Percentiles rank a stretch among this genome's conserved stretches.
phyloP scores from a whole-genome alignment of 176 grass and related monocot genomes.

The Aegilops bicornis region DNA sequence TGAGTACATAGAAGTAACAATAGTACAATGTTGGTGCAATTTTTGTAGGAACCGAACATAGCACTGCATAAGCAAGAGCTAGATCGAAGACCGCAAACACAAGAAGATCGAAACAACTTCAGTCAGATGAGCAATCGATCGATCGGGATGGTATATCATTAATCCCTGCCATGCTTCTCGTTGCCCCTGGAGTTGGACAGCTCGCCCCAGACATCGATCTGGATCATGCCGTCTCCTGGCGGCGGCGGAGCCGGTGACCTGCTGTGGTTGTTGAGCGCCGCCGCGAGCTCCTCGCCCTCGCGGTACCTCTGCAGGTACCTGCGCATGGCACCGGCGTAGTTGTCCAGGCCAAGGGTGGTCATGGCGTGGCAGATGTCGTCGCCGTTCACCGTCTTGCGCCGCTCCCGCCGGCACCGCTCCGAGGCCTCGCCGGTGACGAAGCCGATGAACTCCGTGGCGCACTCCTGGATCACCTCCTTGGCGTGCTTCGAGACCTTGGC shows the following conservation, averaged over 20 bases:
- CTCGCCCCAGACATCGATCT: conserved; percentile 48
- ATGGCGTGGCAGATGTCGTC: conserved; percentile 77
- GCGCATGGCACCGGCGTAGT: conserved; percentile 69
- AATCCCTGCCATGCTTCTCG: conserved; percentile 14
- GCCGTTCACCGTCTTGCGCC: conserved; percentile 75
- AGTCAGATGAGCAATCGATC: not conserved
- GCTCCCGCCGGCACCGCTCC: conserved; percentile 59
- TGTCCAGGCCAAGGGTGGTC: conserved; percentile 65
- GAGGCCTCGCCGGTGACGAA: conserved; percentile 81
- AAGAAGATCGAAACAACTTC: not conserved
- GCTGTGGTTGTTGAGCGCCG: conserved; percentile 29
- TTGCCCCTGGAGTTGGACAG: conserved; percentile 50
- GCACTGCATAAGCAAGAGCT: not conserved
- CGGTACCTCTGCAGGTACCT: conserved; percentile 75
- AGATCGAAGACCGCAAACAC: not conserved
- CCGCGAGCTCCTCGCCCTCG: conserved; percentile 49
- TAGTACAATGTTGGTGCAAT: not conserved
- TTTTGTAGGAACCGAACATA: not conserved
- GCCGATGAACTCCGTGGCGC: conserved; percentile 72
- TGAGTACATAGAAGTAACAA: not conserved
- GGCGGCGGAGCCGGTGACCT: not conserved
- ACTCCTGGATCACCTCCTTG: conserved; percentile 82
- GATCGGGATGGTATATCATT: not conserved
- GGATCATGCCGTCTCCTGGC: conserved; percentile 13
- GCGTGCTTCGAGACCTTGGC: conserved; percentile 73